phyloP scores from a whole-genome alignment of 2,329 filamentous ascomycete species.

The Madurella mycetomatis region DNA sequence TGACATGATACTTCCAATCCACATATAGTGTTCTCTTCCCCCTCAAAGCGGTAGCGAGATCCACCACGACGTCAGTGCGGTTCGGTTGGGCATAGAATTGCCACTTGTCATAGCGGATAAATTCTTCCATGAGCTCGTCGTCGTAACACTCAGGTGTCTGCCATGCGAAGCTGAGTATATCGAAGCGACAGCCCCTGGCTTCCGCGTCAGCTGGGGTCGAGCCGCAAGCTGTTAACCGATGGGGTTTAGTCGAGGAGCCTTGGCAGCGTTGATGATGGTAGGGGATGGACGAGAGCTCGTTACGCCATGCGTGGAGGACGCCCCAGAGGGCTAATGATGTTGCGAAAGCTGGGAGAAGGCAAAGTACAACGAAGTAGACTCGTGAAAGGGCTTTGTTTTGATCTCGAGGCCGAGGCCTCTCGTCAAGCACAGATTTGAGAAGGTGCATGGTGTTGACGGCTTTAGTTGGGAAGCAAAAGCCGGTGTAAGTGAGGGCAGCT shows the following conservation, averaged over 20 bases:
- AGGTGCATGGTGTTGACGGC: too few species aligned
- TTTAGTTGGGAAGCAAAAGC: too few species aligned
- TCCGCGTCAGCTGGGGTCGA: conserved; percentile 20
- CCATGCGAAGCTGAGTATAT: conserved; percentile 28
- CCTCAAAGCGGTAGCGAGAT: not conserved
- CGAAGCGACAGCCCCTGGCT: conserved; percentile 25
- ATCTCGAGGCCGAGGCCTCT: not conserved
- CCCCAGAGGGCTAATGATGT: not conserved
- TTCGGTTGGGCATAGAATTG: conserved; percentile 4
- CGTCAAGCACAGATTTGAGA: too few species aligned
- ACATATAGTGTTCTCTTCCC: conserved; percentile 6
- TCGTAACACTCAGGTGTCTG: conserved; percentile 26
- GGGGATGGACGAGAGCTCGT: not conserved
- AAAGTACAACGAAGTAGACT: not conserved
- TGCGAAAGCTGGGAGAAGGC: not conserved
- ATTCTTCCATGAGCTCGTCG: conserved; percentile 19
- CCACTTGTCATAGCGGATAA: conserved; percentile 10
- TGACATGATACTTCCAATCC: conserved; percentile 9
- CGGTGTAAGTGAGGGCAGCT: too few species aligned
- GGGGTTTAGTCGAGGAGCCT: not conserved
- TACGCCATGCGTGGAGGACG: conserved; percentile 1
- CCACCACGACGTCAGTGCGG: conserved; percentile 2
- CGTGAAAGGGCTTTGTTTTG: conserved; percentile 1
- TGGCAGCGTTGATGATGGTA: not conserved
- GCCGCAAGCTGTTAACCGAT: conserved; percentile 21